Evolutionary conservation across 495 filamentous ascomycete genomes (phyloP).

Genomic region (Neurospora africana): DNA sequence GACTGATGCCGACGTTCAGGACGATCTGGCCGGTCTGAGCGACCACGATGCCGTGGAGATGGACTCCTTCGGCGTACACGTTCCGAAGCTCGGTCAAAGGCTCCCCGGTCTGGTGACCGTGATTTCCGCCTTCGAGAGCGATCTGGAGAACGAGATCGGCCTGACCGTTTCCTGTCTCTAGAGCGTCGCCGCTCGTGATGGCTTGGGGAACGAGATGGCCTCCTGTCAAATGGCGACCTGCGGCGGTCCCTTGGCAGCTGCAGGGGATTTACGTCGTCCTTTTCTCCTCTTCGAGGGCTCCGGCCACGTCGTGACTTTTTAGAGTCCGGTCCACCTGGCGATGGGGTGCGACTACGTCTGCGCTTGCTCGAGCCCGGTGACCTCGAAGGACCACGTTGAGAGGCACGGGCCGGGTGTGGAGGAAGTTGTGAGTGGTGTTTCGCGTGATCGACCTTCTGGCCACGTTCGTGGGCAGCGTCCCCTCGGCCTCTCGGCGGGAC

Average conservation of each 20-base stretch:
- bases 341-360: slow-evolving; percentile 27
- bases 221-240: slow-evolving; percentile 15
- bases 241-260: slow-evolving; percentile 11
- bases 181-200: slow-evolving; percentile 12
- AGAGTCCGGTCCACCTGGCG: slow-evolving; percentile 17
- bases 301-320: slow-evolving; percentile 27
- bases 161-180: slow-evolving; percentile 13
- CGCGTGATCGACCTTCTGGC: neutral
- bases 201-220: slow-evolving; percentile 24
- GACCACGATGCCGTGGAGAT: slow-evolving; percentile 21
- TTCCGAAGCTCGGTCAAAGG: neutral
- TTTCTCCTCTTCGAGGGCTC: slow-evolving; percentile 21
- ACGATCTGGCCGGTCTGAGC: slow-evolving; percentile 22
- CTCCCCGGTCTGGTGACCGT: slow-evolving; percentile 8
- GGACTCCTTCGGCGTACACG: slow-evolving; percentile 4
- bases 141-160: slow-evolving; percentile 21
- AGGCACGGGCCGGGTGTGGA: neutral
- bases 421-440: neutral
- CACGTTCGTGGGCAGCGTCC: slow-evolving; percentile 3
- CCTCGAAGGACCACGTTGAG: slow-evolving; percentile 17
- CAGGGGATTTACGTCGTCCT: slow-evolving; percentile 14
- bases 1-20: slow-evolving; percentile 25
- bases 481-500: slow-evolving; percentile 15
- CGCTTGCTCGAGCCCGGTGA: slow-evolving; percentile 29
- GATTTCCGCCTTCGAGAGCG: slow-evolving; percentile 16